phyloP scores from a whole-genome alignment of 257 asterid species.

The Solanum stenotomum region DNA sequence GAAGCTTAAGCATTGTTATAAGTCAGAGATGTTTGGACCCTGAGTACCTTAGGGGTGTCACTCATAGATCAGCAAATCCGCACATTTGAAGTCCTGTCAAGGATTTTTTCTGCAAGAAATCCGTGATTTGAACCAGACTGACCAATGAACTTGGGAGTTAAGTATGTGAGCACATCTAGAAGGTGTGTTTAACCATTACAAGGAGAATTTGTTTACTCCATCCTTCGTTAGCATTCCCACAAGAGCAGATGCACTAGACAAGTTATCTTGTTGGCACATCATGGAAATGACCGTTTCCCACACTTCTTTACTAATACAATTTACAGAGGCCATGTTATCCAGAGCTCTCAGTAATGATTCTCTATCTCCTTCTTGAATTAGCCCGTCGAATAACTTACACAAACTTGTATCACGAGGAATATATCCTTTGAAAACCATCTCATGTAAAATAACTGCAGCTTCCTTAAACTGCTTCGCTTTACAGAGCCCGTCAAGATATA shows the following conservation, averaged over 20 bases:
- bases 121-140: not conserved
- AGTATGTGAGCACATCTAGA: not conserved
- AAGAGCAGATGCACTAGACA: slow-evolving; percentile 20
- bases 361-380: slow-evolving; percentile 20
- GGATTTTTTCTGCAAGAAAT: not conserved
- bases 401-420: slow-evolving; percentile 34
- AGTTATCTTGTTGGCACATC: slow-evolving; percentile 20
- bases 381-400: slow-evolving; percentile 23
- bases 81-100: not conserved
- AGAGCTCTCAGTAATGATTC: slow-evolving; percentile 25
- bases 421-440: slow-evolving; percentile 63
- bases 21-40: not conserved
- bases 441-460: slow-evolving; percentile 54
- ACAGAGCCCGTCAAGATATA: slow-evolving; percentile 56
- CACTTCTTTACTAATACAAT: slow-evolving; percentile 31
- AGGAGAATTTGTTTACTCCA: not conserved
- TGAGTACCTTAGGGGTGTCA: not conserved
- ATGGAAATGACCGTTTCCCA: slow-evolving; percentile 43
- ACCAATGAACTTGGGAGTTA: not conserved
- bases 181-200: not conserved
- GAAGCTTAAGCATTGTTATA: not conserved
- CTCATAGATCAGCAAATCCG: not conserved
- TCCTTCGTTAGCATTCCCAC: slow-evolving; percentile 19
- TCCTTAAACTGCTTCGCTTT: slow-evolving; percentile 40
- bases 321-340: slow-evolving; percentile 35